Base-by-base conservation (phyloP, 2,329 filamentous ascomycete species). In the Colletotrichum coccodes region DNA sequence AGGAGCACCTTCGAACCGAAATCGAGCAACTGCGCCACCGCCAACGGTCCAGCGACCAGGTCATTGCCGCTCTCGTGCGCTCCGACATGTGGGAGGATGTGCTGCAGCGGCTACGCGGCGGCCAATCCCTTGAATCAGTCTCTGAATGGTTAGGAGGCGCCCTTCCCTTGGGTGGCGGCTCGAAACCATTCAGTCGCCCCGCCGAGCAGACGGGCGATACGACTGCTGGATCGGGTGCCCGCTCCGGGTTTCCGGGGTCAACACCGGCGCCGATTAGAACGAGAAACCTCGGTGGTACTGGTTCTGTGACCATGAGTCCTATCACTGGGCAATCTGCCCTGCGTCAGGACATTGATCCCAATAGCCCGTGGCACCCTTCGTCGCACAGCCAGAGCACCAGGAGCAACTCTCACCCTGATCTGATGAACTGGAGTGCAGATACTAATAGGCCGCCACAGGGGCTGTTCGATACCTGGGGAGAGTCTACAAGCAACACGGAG, bases 1-100 rank as follows among this genome's bases (percentile, higher is more conserved):
- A 91, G 70, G 89, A 90, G 69, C 84, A 85, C 60, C 82, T 91
- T 6, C 85, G 89, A 50, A 81, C 80, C 73, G 89, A 91, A 73
- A 89, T 91, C 68, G 89, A 91, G 60, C 78, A 78, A 30, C 78
- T 91, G 40, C 86, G 86, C 54, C 81, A 82, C 18, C 84, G 86
- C 47, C 86, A 90, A 73, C 84, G 83, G 26, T 84, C 84, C 50
- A 88, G 79, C 75, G 86, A 90, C 30, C 83, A 83, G 34, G 83
- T 91, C 56, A 79, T 91, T 32, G 79, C 83, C 4, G 89, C 88
- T 11, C 82, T 91, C 53, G 77, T 80, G 6, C 82, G 82, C 12
- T 80, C 86, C 2, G 83, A 86, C 6, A 76, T 85, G 7, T 85
- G 85, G 81, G 85, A 88, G 68, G 86, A 89, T 40, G 83, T 90